phyloP scores from a whole-genome alignment of 495 filamentous ascomycete genomes.

The Lichenothelia convexa region DNA sequence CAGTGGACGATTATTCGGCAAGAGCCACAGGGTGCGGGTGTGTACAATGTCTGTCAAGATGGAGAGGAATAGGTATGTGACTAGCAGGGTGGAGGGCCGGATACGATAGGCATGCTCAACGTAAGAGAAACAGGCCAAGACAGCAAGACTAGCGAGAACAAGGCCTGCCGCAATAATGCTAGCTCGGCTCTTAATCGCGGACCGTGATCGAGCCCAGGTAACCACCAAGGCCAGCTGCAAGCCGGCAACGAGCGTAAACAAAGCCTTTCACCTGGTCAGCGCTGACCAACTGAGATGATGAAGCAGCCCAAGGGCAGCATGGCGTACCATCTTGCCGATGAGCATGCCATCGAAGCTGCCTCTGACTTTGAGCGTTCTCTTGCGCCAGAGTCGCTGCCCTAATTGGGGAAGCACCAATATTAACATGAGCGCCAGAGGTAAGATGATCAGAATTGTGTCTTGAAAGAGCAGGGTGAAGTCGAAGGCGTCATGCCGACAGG shows the following conservation, averaged over 20 bases:
- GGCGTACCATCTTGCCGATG: constrained; percentile 33
- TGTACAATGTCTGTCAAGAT: constrained; percentile 39
- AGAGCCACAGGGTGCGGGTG: constrained; percentile 39
- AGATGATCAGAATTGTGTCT: constrained; percentile 41
- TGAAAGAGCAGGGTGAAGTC: constrained; percentile 5
- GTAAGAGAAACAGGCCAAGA: constrained; percentile 31
- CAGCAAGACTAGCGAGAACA: constrained; percentile 22
- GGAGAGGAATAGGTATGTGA: constrained; percentile 40
- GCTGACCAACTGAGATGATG: not conserved
- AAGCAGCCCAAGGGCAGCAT: constrained; percentile 26
- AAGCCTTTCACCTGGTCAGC: constrained; percentile 17
- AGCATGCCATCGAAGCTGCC: not conserved
- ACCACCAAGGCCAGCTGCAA: too few species aligned
- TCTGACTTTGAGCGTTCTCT: too few species aligned
- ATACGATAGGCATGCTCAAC: constrained; percentile 37
- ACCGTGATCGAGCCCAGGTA: not conserved
- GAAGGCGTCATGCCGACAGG: too few species aligned
- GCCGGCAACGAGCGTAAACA: constrained; percentile 24
- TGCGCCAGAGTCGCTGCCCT: too few species aligned
- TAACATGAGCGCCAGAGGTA: constrained; percentile 9
- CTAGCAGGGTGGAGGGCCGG: constrained; percentile 40
- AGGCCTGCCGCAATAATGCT: constrained; percentile 32
- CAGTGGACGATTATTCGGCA: too few species aligned
- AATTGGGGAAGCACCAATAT: too few species aligned
- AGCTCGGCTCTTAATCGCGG: constrained; percentile 19